Base-by-base conservation (phyloP, 495 filamentous ascomycete genomes). In the Tuber magnatum region DNA sequence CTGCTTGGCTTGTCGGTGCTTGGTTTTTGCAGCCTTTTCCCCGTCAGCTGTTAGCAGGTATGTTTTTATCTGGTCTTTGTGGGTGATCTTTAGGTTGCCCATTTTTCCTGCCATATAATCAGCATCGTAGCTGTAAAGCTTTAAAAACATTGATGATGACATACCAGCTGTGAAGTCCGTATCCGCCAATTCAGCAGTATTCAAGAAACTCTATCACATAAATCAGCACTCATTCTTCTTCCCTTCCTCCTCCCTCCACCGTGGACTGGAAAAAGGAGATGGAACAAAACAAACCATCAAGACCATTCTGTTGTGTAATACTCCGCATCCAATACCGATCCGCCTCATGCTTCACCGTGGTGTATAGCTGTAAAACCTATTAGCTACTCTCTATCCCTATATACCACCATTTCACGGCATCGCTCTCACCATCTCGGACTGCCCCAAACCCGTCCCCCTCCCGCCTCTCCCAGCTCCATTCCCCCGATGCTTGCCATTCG, bases 11-110 rank as follows among this genome's bases (percentile, higher is more conserved):
- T 90, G 88, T 75, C 88, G 89, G 71, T 97, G 94, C 84, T 97
- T 98, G 78, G 88, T 88, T 41, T 92, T 83, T 28, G 92, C 87
- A 8, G 86, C 87, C 76, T 90, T 86, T 86, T 99, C 94, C 81
- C 98, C 94, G n/a, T 90, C 88, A 0, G 92, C 89, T 3, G 93
- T 93, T 22, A 99, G 88, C 32, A 99, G 87, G 82, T 94, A 99
- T 2, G 96, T 94, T 84, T 99, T 99, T 84, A 90, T 91, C 85
- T 98, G 94, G 83, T 95, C 92, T 73, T 89, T 89, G 81, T 99
- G 94, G 80, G 98, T 97, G 83, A 99, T 97, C 85, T 97, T 97
- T 83, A 98, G 92, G 83, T 94, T 97, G 84, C 93, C 97, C 88
- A 96, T 92, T 87, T 97, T 97, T 87, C 98, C 95, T 75, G 16